These are phyloP conservation scores for Penicillium sp. DNA, from an alignment of 2,329 filamentous ascomycete species.

Conservation along the genomic window DNA sequence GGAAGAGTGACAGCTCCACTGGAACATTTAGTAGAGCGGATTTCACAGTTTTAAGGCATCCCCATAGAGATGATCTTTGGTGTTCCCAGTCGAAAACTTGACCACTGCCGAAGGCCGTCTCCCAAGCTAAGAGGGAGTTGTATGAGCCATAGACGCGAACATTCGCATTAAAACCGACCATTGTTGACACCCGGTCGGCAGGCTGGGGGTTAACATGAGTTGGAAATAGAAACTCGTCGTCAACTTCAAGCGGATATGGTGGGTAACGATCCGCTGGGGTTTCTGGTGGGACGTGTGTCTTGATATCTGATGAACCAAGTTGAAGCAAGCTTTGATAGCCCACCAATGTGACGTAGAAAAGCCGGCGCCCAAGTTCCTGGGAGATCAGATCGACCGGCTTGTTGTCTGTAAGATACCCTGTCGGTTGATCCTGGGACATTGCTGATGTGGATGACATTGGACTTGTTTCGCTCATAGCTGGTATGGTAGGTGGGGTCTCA, in stretches of 20 bases:
- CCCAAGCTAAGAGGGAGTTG: slow-evolving; percentile 76
- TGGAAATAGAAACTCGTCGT: slow-evolving; percentile 78
- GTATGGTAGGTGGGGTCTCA: slow-evolving; percentile 1
- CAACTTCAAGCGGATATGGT: slow-evolving; percentile 77
- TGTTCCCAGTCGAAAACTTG: slow-evolving; percentile 75
- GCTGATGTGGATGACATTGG: slow-evolving; percentile 28
- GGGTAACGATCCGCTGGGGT: slow-evolving; percentile 78
- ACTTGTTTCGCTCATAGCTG: slow-evolving; percentile 25
- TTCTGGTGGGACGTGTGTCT: slow-evolving; percentile 75
- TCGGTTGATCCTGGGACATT: slow-evolving; percentile 25
- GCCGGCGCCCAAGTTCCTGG: slow-evolving; percentile 57
- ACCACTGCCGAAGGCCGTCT: slow-evolving; percentile 79
- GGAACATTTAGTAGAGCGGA: slow-evolving; percentile 70
- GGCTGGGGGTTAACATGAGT: slow-evolving; percentile 73
- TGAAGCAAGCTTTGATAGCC: slow-evolving; percentile 79
- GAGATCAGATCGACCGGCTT: slow-evolving; percentile 39
- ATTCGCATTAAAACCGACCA: slow-evolving; percentile 81
- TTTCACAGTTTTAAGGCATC: slow-evolving; percentile 73
- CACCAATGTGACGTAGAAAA: slow-evolving; percentile 84
- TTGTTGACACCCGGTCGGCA: slow-evolving; percentile 66
- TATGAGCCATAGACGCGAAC: slow-evolving; percentile 80
- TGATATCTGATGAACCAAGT: slow-evolving; percentile 71
- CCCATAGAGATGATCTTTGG: slow-evolving; percentile 74
- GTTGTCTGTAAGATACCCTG: slow-evolving; percentile 18
- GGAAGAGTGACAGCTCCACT: slow-evolving; percentile 65